Percentiles rank a stretch among this genome's conserved stretches.
phyloP scores from a whole-genome alignment of 106 monocot species.

The Allium cepa region DNA sequence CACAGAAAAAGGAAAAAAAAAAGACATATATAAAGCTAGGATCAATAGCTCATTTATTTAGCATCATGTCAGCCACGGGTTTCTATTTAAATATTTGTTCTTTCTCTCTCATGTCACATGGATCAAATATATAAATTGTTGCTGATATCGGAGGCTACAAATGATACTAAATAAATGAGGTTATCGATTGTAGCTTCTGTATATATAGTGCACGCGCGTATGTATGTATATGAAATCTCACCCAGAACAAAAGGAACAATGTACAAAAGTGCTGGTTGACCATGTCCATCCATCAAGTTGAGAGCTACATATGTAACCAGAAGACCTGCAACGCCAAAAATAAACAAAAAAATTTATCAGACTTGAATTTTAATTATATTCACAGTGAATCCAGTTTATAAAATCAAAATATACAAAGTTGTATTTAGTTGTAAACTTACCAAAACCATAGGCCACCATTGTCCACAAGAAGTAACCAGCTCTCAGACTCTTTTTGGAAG shows the following conservation, averaged over 20 bases:
- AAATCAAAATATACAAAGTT: background rate
- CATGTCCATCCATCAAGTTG: conserved; percentile 80
- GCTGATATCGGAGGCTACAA: too few relatives aligned
- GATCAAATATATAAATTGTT: too few relatives aligned
- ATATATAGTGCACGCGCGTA: too few relatives aligned
- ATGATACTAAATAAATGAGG: too few relatives aligned
- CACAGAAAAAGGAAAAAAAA: background rate
- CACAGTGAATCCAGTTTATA: background rate
- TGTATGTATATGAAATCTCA: conserved; percentile 8
- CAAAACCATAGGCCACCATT: conserved; percentile 90
- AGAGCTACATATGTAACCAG: conserved; percentile 68
- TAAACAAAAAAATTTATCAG: background rate
- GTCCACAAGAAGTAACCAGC: conserved; percentile 94
- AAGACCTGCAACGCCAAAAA: conserved; percentile 30
- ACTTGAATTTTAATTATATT: background rate
- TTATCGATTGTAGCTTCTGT: too few relatives aligned
- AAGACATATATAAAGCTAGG: too few relatives aligned
- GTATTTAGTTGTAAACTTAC: conserved; percentile 27
- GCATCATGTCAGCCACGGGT: too few relatives aligned
- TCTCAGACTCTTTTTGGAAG: conserved; percentile 72
- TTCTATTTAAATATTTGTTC: background rate
- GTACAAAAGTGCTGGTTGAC: conserved; percentile 75
- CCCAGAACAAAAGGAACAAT: conserved; percentile 79
- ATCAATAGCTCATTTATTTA: too few relatives aligned
- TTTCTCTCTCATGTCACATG: too few relatives aligned